These are phyloP conservation scores for Gloeopeniophorella convolvens DNA, from an alignment of 768 basidiomycete genomes.

Conservation along the genomic window DNA sequence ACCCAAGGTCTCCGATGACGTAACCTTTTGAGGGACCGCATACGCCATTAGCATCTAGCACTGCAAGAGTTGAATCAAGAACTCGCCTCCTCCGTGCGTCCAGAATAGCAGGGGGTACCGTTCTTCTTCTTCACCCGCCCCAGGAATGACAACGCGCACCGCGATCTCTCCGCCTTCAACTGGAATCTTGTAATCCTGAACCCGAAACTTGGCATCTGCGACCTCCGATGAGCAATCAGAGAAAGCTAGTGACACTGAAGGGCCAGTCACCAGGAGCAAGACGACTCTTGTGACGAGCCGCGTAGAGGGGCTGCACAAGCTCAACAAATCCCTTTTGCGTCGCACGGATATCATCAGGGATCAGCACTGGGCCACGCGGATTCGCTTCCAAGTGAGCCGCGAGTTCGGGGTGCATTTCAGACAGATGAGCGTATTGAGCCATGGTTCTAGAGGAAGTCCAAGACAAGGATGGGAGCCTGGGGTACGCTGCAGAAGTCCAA, in stretches of 20 bases:
- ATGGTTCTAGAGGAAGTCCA: too few species aligned
- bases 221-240: background rate
- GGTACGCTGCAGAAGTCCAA: too few species aligned
- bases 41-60: background rate
- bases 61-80: background rate
- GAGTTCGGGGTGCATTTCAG: background rate
- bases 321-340: background rate
- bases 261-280: background rate
- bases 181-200: conserved; percentile 5
- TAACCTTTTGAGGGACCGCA: background rate
- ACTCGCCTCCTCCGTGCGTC: conserved; percentile 5
- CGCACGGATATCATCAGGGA: background rate
- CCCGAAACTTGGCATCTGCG: conserved; percentile 1
- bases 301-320: background rate
- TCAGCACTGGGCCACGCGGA: background rate
- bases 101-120: background rate
- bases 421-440: background rate
- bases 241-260: background rate
- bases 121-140: background rate
- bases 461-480: too few species aligned
- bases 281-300: background rate
- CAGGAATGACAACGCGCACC: background rate
- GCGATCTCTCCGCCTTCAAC: conserved; percentile 4
- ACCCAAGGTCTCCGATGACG: conserved; percentile 15
- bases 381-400: background rate